phyloP scores from a whole-genome alignment of 805 yeast species.

The Candida stauntonica region DNA sequence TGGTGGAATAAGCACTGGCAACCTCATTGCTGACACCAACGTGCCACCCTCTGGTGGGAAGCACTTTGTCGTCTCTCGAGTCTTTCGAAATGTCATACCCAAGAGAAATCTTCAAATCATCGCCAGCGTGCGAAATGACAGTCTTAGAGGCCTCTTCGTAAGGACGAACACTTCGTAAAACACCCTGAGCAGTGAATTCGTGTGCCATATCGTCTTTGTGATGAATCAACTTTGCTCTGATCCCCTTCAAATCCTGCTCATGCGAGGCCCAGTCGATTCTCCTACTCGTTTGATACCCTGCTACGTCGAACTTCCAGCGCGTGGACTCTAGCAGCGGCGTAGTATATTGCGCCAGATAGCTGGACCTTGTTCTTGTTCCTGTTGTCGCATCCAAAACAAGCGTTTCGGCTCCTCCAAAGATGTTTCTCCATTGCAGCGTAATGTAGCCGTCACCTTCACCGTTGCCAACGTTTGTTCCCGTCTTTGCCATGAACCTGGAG shows the following conservation, averaged over 20 bases:
- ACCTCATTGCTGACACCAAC: conserved; percentile 41
- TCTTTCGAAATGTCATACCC: conserved; percentile 39
- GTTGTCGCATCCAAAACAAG: conserved; percentile 51
- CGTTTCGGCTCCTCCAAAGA: conserved; percentile 67
- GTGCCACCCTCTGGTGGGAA: conserved; percentile 43
- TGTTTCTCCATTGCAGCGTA: conserved; percentile 59
- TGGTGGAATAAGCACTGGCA: conserved; percentile 26
- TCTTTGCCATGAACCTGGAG: conserved; percentile 73
- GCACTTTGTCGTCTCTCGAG: conserved; percentile 35
- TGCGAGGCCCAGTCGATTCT: conserved; percentile 49
- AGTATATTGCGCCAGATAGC: conserved; percentile 48
- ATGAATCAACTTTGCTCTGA: conserved; percentile 31
- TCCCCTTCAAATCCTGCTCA: conserved; percentile 47
- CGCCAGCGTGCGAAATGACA: conserved; percentile 55
- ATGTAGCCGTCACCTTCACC: conserved; percentile 96
- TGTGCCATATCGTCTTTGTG: conserved; percentile 34
- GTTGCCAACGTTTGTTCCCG: conserved; percentile 95
- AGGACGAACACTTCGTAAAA: conserved; percentile 36
- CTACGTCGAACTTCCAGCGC: conserved; percentile 49
- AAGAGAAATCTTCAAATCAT: conserved; percentile 54
- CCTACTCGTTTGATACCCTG: conserved; percentile 47
- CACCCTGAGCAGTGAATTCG: conserved; percentile 42
- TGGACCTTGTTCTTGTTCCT: conserved; percentile 56
- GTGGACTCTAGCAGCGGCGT: conserved; percentile 45
- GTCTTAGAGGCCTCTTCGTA: conserved; percentile 36